A percentile compares a stretch with the other conserved stretches of the same genome.
phyloP scores from a whole-genome alignment of 164 flowering plant genomes.

The Tetracentron sinense region DNA sequence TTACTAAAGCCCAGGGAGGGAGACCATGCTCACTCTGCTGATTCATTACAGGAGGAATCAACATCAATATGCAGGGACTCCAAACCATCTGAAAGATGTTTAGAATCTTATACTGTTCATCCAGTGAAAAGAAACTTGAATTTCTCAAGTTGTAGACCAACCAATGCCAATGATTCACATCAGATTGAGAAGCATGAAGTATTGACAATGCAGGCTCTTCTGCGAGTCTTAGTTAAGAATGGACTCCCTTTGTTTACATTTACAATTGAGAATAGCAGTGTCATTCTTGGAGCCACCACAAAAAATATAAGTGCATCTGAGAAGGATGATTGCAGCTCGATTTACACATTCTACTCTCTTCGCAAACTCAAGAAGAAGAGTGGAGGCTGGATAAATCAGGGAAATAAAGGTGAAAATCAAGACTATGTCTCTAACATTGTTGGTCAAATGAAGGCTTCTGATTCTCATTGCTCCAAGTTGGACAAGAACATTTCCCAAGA shows the following conservation, averaged over 20 bases:
- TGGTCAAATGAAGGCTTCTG: slow-evolving; percentile 64
- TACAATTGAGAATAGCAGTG: slow-evolving; percentile 37
- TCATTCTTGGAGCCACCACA: slow-evolving; percentile 51
- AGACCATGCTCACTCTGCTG: slow-evolving; percentile 18
- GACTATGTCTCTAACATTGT: slow-evolving; percentile 45
- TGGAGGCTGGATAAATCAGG: slow-evolving; percentile 62
- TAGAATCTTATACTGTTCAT: slow-evolving; percentile 11
- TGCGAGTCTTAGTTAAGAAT: slow-evolving; percentile 48
- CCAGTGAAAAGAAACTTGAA: slow-evolving; percentile 24
- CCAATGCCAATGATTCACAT: slow-evolving; percentile 15
- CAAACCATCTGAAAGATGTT: slow-evolving; percentile 11
- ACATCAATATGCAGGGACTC: neutral
- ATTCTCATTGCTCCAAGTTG: slow-evolving; percentile 11
- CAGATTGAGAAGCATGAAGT: slow-evolving; percentile 19
- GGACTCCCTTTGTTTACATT: slow-evolving; percentile 63
- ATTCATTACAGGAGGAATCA: slow-evolving; percentile 15
- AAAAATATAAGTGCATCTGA: slow-evolving; percentile 28
- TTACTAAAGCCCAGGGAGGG: slow-evolving; percentile 45
- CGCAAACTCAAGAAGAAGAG: slow-evolving; percentile 58
- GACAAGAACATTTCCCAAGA: slow-evolving; percentile 15
- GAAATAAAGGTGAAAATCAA: slow-evolving; percentile 39
- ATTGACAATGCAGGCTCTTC: slow-evolving; percentile 43
- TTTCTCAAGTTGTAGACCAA: slow-evolving; percentile 18
- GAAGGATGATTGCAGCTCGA: slow-evolving; percentile 37
- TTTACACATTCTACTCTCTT: slow-evolving; percentile 58